Evolutionary conservation across 1,139 yeast species (phyloP).

Genomic region (Blastobotrys arbuscula): DNA sequence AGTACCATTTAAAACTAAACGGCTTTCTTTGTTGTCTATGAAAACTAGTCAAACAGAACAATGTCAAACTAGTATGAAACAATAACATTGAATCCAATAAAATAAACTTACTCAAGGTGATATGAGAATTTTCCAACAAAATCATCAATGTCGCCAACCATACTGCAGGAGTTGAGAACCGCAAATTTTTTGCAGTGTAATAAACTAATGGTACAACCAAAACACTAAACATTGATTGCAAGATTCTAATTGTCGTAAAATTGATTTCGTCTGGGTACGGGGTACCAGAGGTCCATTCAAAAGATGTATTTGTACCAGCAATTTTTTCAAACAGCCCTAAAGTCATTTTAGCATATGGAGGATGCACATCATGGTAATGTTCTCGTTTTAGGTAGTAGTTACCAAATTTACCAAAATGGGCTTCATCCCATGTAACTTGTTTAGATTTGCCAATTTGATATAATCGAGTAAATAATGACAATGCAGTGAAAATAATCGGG

Average conservation of each 20-base stretch:
- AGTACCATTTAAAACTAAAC: slow-evolving; percentile 87
- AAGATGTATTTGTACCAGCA: slow-evolving; percentile 93
- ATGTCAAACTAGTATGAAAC: slow-evolving; percentile 82
- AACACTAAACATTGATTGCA: slow-evolving; percentile 87
- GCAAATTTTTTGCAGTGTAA: slow-evolving; percentile 81
- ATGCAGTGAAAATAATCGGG: slow-evolving; percentile 52
- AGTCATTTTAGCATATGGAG: slow-evolving; percentile 96
- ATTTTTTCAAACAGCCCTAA: slow-evolving; percentile 91
- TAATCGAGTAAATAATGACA: slow-evolving; percentile 64
- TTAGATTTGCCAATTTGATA: slow-evolving; percentile 57
- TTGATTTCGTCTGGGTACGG: slow-evolving; percentile 81
- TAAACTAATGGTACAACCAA: slow-evolving; percentile 91
- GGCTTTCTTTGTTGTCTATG: slow-evolving; percentile 61
- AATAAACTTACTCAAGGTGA: slow-evolving; percentile 87
- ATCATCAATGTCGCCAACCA: slow-evolving; percentile 91
- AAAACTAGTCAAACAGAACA: slow-evolving; percentile 71
- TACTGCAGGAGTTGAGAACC: slow-evolving; percentile 71
- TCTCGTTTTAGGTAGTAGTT: slow-evolving; percentile 36
- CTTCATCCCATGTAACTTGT: slow-evolving; percentile 92
- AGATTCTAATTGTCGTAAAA: slow-evolving; percentile 86
- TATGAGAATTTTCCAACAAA: slow-evolving; percentile 75
- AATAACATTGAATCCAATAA: slow-evolving; percentile 93
- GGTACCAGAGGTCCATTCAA: slow-evolving; percentile 88
- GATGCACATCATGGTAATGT: slow-evolving; percentile 82
- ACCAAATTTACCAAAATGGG: slow-evolving; percentile 66